Evolutionary conservation across 1,284 basidiomycete genomes (phyloP), one percentile per base, ranked within the genome.

Genomic region (Ceratobasidium papillatum): DNA sequence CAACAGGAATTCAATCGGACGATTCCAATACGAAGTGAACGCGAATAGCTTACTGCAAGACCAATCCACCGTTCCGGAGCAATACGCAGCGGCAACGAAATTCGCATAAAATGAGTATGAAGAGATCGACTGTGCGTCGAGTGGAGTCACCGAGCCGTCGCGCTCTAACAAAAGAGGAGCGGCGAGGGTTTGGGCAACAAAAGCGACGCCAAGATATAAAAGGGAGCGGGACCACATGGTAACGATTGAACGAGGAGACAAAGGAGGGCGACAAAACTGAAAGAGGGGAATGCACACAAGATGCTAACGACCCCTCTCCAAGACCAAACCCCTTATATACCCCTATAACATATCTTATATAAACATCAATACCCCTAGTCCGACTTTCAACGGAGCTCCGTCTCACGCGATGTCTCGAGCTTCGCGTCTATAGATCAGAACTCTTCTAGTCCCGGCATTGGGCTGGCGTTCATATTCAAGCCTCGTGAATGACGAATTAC

Each of bases 41-140:
- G 1, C 45, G 84, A 25, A 76, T 8, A 89, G 87, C 78, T 79
- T 52, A 66, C 91, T 90, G 80, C 90, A 91, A 49, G 80, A 81
- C 90, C 90, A 91, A 9, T 83, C 80, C 32, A 84, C 77, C 0
- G 82, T 77, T 0, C 88, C 81, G 1, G 79, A 9, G 77, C 90
- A 91, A 79, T 88, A 88, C 0, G 84, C 87, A 1, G 88, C 83
- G 66, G 84, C 85, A 1, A 89, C 88, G 77, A 86, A 90, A 78
- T 82, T 83, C 0, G 87, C 85, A 80, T 85, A 91, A 0, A 88
- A 85, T 56, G 81, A 86, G 81, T 86, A 90, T 0, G 83, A 72
- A 1, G 81, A 76, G 49, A 91, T 84, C 76, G 87, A 81, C 9
- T 83, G 51, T 1, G 81, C 62, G 9, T 82, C 80, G 52, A 90